Percentiles rank a stretch among this genome's conserved stretches.
Conservation (phyloP, 2,329 filamentous ascomycete genomes). For the Ceratocystis lukuohia region DNA sequence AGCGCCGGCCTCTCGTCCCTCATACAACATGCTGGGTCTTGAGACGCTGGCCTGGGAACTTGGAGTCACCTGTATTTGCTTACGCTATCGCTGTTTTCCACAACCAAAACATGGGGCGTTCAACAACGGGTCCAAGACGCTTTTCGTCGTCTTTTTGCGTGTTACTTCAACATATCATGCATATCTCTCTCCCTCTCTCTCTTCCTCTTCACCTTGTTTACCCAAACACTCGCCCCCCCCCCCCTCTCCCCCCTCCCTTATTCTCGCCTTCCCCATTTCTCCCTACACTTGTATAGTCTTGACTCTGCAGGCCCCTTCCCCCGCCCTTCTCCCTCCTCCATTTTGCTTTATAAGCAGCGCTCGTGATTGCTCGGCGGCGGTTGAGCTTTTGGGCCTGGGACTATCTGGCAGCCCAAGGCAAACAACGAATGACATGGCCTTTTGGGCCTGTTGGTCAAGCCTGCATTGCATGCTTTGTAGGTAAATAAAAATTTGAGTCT, state of each 20-base stretch:
- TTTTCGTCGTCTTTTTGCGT: slow-evolving; percentile 37
- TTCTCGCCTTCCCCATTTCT: neutral
- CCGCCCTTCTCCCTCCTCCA: neutral
- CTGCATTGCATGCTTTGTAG: neutral
- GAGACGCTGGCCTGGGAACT: slow-evolving; percentile 33
- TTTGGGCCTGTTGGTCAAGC: neutral
- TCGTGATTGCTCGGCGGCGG: neutral
- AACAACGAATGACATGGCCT: neutral
- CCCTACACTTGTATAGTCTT: neutral
- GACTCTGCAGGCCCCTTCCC: neutral
- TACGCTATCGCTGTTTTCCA: slow-evolving; percentile 66
- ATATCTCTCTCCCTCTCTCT: slow-evolving; percentile 26
- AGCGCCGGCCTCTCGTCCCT: slow-evolving; percentile 24
- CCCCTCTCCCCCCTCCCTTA: neutral
- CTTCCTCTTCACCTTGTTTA: slow-evolving; percentile 21
- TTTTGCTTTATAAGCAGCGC: neutral
- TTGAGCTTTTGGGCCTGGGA: neutral
- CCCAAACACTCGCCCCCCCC: slow-evolving; percentile 18
- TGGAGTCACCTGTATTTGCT: slow-evolving; percentile 51
- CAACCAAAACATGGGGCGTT: slow-evolving; percentile 73
- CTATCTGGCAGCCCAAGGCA: neutral
- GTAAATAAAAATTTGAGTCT: neutral
- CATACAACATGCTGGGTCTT: slow-evolving; percentile 57
- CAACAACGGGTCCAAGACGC: slow-evolving; percentile 61
- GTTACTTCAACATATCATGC: slow-evolving; percentile 18